Evolutionary conservation across 495 filamentous ascomycete genomes (phyloP).

Genomic region (Lepidopterella palustris): DNA sequence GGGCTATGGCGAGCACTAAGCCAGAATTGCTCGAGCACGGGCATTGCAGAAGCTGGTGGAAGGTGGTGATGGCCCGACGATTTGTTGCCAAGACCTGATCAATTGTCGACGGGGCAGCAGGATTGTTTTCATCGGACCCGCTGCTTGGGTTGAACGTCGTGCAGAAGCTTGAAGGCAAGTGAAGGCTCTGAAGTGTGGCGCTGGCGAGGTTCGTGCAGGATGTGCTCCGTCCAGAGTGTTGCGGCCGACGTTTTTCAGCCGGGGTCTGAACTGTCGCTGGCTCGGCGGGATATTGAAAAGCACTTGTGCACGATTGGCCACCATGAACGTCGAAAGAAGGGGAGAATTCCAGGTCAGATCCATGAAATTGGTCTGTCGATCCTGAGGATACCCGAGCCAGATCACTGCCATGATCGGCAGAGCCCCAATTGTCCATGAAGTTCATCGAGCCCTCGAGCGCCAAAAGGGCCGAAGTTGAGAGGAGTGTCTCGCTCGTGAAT

Average conservation of each 20-base stretch:
- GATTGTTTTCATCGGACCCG: slow-evolving; percentile 1
- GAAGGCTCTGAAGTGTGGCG: slow-evolving; percentile 14
- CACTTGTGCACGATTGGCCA: not conserved
- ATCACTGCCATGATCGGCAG: slow-evolving; percentile 1
- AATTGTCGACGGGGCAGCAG: not conserved
- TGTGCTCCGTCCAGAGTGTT: slow-evolving; percentile 6
- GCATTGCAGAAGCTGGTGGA: slow-evolving; percentile 18
- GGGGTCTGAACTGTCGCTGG: slow-evolving; percentile 5
- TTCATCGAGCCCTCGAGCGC: slow-evolving; percentile 11
- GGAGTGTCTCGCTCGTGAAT: not conserved
- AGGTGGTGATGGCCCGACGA: slow-evolving; percentile 5
- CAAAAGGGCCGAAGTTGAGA: slow-evolving; percentile 6
- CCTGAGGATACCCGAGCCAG: slow-evolving; percentile 9
- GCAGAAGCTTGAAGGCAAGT: slow-evolving; percentile 14
- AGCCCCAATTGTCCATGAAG: slow-evolving; percentile 15
- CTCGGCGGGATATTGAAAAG: slow-evolving; percentile 1
- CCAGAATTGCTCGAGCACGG: slow-evolving; percentile 21
- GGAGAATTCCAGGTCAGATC: not conserved
- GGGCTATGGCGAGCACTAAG: slow-evolving; percentile 12
- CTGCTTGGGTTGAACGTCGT: slow-evolving; percentile 10
- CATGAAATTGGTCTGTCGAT: slow-evolving; percentile 6
- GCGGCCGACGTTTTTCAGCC: slow-evolving; percentile 1
- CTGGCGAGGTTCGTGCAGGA: slow-evolving; percentile 15
- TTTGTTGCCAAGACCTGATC: slow-evolving; percentile 13
- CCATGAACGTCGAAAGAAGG: not conserved